These are phyloP conservation scores for Trichodelitschia bisporula DNA, from an alignment of 495 filamentous ascomycete species.

Conservation along the genomic window DNA sequence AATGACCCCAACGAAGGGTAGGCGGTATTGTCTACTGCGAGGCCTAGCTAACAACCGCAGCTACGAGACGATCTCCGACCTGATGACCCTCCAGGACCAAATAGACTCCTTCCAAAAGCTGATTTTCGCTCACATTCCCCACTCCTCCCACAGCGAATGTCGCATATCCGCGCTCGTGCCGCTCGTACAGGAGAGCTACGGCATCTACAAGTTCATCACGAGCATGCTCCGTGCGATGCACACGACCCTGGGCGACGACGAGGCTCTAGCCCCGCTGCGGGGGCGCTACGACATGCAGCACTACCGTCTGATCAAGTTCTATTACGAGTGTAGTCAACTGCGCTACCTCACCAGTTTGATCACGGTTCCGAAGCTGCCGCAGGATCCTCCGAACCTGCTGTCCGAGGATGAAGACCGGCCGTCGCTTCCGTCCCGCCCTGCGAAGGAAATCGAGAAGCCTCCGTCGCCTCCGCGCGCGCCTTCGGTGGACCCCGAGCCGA, in stretches of 20 bases:
- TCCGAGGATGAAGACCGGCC: constrained; percentile 59
- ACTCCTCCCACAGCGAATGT: constrained; percentile 82
- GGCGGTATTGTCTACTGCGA: neutral
- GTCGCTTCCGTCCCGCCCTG: constrained; percentile 55
- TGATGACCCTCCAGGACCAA: constrained; percentile 92
- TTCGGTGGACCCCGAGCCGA: constrained; percentile 65
- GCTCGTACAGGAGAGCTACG: constrained; percentile 91
- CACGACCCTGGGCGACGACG: constrained; percentile 81
- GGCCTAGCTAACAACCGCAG: constrained; percentile 14
- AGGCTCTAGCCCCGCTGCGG: constrained; percentile 76
- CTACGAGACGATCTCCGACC: constrained; percentile 88
- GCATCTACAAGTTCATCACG: constrained; percentile 33
- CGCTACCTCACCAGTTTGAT: constrained; percentile 91
- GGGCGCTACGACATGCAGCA: constrained; percentile 84
- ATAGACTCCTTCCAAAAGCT: constrained; percentile 97
- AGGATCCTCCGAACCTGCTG: constrained; percentile 69
- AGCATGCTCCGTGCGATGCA: constrained; percentile 58
- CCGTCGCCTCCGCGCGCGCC: constrained; percentile 32
- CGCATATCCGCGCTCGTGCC: constrained; percentile 83
- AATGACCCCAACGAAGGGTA: constrained; percentile 95
- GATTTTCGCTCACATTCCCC: constrained; percentile 85
- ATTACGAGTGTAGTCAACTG: constrained; percentile 95
- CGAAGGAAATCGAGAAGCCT: constrained; percentile 37
- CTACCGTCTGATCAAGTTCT: constrained; percentile 86
- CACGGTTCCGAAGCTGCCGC: constrained; percentile 83